A percentile compares a stretch with the other conserved stretches of the same genome.
Evolutionary conservation across 176 grass and related monocot species (phyloP).

Genomic region (Melocanna baccifera): DNA sequence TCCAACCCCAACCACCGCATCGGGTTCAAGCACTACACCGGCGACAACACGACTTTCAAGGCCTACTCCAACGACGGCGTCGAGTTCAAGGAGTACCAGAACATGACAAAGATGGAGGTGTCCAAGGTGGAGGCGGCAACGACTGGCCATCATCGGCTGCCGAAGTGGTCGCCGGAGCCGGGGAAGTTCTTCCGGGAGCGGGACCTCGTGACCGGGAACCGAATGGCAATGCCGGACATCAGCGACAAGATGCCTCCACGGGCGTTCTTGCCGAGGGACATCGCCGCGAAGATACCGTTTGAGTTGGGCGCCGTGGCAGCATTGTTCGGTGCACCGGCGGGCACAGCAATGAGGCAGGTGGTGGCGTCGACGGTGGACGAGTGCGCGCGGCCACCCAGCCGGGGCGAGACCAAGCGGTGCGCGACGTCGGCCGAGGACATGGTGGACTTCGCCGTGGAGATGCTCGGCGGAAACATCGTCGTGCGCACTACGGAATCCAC

Average conservation of each 20-base stretch:
- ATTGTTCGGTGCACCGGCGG: constrained; percentile 33
- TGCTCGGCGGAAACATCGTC: constrained; percentile 39
- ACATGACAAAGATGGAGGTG: constrained; percentile 46
- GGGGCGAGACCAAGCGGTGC: constrained; percentile 58
- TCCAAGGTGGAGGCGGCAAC: neutral
- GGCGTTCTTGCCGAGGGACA: constrained; percentile 52
- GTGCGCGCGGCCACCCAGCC: constrained; percentile 45
- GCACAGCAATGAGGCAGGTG: constrained; percentile 42
- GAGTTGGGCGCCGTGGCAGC: constrained; percentile 22
- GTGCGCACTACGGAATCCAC: constrained; percentile 43
- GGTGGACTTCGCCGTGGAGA: constrained; percentile 69
- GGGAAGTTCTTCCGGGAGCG: constrained; percentile 66
- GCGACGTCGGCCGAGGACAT: constrained; percentile 56
- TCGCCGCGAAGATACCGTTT: constrained; percentile 49
- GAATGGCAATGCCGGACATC: constrained; percentile 66
- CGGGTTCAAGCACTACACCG: constrained; percentile 46
- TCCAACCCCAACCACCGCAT: constrained; percentile 59
- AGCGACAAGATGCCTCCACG: constrained; percentile 41
- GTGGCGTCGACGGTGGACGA: constrained; percentile 50
- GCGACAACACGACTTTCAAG: constrained; percentile 52
- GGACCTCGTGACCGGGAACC: constrained; percentile 40
- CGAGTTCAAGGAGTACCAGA: constrained; percentile 60
- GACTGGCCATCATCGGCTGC: neutral
- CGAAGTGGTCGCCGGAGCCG: constrained; percentile 43
- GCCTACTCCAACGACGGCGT: constrained; percentile 53